Evolutionary conservation across 306 rosid species (phyloP), one percentile per base, ranked within the genome.

Genomic region (Elaeagnus macrophylla): DNA sequence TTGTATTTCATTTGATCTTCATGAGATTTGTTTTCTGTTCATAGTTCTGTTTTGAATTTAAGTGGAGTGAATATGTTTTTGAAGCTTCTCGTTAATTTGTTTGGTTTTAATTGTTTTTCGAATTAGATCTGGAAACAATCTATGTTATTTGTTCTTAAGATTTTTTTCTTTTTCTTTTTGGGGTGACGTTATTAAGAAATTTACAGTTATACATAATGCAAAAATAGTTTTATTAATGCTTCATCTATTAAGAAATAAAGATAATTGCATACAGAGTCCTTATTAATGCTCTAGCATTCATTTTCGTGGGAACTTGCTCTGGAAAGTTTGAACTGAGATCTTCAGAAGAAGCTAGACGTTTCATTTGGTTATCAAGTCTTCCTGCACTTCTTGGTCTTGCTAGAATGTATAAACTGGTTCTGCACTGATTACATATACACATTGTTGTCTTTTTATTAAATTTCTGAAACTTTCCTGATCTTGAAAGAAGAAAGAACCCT

Each of bases 1-100:
- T 53, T 62, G 69, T 14, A 53, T 53, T 48, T 66, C 15, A 16
- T 32, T 40, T 47, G 32, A 20, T 7, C 37, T 48, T 36, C 11
- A 25, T 42, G 17, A 7, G 19, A 32, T 37, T 35, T 17, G 15
- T 13, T 41, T 55, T 61, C 54, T 41, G 13, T 38, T 40, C n/a
- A 40, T 17, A 8, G 35, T 37, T 51, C 10, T 25, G 32, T 25
- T 25, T 25, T 13, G 35, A 40, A 47, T 42, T 19, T 20, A 63
- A 17, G 19, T 13, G 49, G 13, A 11, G 13, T 38, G 32, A 25
- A 2, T 38, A 4, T 46, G 5, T 52, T 18, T 19, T 44, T 44
- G 41, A 45, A 59, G 0, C 35, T 20, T 13, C 7, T 47, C 53
- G n/a, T 54, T 14, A 3, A 15, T 25, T 12, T 18, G 18, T 45